Conservation (phyloP, 2,329 filamentous ascomycete species). For the Cladosporium sphaerospermum region DNA sequence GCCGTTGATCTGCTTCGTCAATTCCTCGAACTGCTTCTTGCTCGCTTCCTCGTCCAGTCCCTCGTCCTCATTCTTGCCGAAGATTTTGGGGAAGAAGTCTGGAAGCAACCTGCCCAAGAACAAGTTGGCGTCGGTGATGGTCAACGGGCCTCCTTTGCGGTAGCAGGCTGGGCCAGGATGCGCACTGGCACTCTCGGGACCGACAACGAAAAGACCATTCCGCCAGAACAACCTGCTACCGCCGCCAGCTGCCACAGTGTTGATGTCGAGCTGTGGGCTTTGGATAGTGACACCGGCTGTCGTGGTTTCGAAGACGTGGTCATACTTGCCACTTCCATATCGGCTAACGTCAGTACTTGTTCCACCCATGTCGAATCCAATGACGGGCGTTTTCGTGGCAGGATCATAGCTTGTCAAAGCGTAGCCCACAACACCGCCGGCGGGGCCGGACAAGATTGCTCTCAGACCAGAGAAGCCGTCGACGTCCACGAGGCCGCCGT, state of each 20-base stretch:
- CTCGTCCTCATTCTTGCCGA: constrained; percentile 81
- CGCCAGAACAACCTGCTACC: constrained; percentile 79
- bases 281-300: constrained; percentile 93
- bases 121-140: constrained; percentile 89
- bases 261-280: constrained; percentile 87
- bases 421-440: constrained; percentile 90
- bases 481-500: constrained; percentile 66
- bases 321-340: constrained; percentile 72
- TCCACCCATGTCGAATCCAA: constrained; percentile 94
- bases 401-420: constrained; percentile 85
- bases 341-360: constrained; percentile 88
- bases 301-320: constrained; percentile 91
- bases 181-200: constrained; percentile 80
- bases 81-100: constrained; percentile 92
- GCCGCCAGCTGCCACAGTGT: constrained; percentile 87
- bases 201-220: constrained; percentile 85
- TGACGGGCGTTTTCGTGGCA: constrained; percentile 74
- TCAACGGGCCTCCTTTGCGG: constrained; percentile 78
- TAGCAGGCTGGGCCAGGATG: constrained; percentile 90
- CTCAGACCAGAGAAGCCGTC: constrained; percentile 77
- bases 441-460: constrained; percentile 81
- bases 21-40: constrained; percentile 64
- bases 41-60: constrained; percentile 72
- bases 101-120: constrained; percentile 78
- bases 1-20: constrained; percentile 70